Evolutionary conservation across 192 early-diverging fungal species (phyloP), one percentile per base, ranked within the genome.

Genomic region (Entophlyctis luteolus): DNA sequence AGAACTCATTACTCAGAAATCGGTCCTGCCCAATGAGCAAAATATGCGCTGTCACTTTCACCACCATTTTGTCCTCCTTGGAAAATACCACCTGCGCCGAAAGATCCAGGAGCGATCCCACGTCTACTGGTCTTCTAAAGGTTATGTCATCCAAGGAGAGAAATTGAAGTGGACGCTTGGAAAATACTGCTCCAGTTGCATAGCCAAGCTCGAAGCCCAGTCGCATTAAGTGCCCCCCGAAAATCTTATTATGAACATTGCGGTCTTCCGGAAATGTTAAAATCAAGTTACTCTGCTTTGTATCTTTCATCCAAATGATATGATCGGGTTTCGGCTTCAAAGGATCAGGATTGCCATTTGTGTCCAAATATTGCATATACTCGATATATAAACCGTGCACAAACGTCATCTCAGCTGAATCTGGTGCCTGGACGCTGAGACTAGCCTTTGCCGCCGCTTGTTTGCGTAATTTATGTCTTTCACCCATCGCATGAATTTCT

Each of bases 201-300:
- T 86, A 90, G 4, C 91, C 90, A 0, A 96, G 81, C 75, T 96
- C 94, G 48, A 83, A 89, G 0, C 93, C 94, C 2, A 89, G 75
- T 53, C 88, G 83, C 90, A 96, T 92, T 54, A 94, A 74, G 48
- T 89, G 88, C 2, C 78, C 79, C 4, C 90, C 88, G 78, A 90
- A 91, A 2, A 89, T 82, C 55, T 88, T 88, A 59, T 87, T 81
- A 69, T 93, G 89, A 42, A 92, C 82, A 48, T 94, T 92, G 31
- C 89, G 86, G 33, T 91, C 87, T 49, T 83, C 90, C 16, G 91
- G 90, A 50, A 84, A 63, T 12, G 62, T 86, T 22, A 87, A 72
- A 67, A 83, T 81, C 23, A 95, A 76, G 23, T 87, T 85, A 46
- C 90, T 81, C 76, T 89, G 80, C n/a, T 65, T 74, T 1, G 93